A percentile compares a stretch with the other conserved stretches of the same genome.
Evolutionary conservation across 2,329 filamentous ascomycete genomes (phyloP).

Genomic region (Fusarium sp.): DNA sequence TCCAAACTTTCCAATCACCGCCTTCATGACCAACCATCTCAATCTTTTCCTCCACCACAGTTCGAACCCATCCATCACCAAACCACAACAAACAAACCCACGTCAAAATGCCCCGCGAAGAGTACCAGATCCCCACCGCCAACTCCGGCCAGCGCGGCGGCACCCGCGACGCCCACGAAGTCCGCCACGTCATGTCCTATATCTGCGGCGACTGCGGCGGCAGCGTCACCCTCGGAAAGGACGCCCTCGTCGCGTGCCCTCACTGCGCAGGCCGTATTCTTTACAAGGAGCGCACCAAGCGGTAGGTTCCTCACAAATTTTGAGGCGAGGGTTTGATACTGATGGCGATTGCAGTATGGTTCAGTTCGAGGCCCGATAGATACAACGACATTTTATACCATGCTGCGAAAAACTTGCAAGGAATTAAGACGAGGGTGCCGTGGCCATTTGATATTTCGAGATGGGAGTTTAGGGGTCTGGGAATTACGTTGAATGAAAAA

Average conservation of each 20-base stretch:
- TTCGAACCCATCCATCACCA: slow-evolving; percentile 8
- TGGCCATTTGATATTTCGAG: slow-evolving; percentile 40
- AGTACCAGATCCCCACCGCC: slow-evolving; percentile 79
- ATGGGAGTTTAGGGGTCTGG: slow-evolving; percentile 48
- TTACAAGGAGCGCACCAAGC: slow-evolving; percentile 98
- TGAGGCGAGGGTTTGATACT: not conserved
- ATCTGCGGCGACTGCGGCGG: slow-evolving; percentile 61
- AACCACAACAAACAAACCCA: not conserved
- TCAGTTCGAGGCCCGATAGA: slow-evolving; percentile 92
- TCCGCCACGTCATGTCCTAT: slow-evolving; percentile 56
- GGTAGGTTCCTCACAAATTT: slow-evolving; percentile 72
- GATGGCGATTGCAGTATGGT: slow-evolving; percentile 78
- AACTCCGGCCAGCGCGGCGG: slow-evolving; percentile 60
- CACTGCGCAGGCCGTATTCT: slow-evolving; percentile 91
- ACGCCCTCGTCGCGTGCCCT: slow-evolving; percentile 64
- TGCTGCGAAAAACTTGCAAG: slow-evolving; percentile 24
- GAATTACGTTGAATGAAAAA: slow-evolving; percentile 32
- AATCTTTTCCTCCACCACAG: slow-evolving; percentile 38
- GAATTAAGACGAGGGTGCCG: slow-evolving; percentile 18
- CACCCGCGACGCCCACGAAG: slow-evolving; percentile 57
- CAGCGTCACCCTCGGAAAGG: slow-evolving; percentile 57
- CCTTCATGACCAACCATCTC: slow-evolving; percentile 43
- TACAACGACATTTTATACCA: slow-evolving; percentile 14
- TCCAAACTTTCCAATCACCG: slow-evolving; percentile 44
- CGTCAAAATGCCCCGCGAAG: slow-evolving; percentile 75